These are phyloP conservation scores for Amanita jacksonii DNA, from an alignment of 768 basidiomycete species.

Conservation along the genomic window DNA sequence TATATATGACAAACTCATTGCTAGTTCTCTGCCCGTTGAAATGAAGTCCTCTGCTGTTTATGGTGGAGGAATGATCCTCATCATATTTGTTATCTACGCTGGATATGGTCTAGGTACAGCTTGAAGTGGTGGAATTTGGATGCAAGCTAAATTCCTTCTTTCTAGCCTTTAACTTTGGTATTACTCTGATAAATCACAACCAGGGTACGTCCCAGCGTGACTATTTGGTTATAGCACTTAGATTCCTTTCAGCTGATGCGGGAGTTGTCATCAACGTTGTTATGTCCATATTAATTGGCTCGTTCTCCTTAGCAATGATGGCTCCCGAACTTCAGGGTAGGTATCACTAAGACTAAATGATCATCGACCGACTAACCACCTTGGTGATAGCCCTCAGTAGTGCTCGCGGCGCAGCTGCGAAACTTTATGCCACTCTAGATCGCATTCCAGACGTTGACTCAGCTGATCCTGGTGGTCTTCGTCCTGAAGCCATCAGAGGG, in stretches of 20 bases:
- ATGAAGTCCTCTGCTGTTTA: slow-evolving; percentile 49
- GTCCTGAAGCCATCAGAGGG: slow-evolving; percentile 59
- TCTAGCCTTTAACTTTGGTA: slow-evolving; percentile 81
- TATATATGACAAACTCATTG: slow-evolving; percentile 59
- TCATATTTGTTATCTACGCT: slow-evolving; percentile 80
- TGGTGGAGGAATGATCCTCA: slow-evolving; percentile 53
- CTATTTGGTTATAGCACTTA: neutral
- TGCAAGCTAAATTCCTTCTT: slow-evolving; percentile 2
- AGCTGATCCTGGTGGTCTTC: slow-evolving; percentile 51
- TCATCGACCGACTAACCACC: neutral
- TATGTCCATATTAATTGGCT: slow-evolving; percentile 77
- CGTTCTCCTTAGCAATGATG: slow-evolving; percentile 78
- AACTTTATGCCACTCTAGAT: slow-evolving; percentile 82
- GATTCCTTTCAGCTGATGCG: slow-evolving; percentile 35
- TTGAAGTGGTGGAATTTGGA: neutral
- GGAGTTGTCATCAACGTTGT: slow-evolving; percentile 81
- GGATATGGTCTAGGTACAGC: slow-evolving; percentile 57
- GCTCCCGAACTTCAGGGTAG: slow-evolving; percentile 80
- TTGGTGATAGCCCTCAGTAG: slow-evolving; percentile 54
- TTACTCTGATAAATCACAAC: slow-evolving; percentile 63
- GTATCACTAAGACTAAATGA: neutral
- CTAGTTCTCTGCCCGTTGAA: slow-evolving; percentile 41
- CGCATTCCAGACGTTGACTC: slow-evolving; percentile 84
- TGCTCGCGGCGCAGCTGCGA: slow-evolving; percentile 81
- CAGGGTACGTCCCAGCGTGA: slow-evolving; percentile 30